Base-by-base conservation (phyloP, 2,329 filamentous ascomycete genomes). In the Diaporthe sp. region DNA sequence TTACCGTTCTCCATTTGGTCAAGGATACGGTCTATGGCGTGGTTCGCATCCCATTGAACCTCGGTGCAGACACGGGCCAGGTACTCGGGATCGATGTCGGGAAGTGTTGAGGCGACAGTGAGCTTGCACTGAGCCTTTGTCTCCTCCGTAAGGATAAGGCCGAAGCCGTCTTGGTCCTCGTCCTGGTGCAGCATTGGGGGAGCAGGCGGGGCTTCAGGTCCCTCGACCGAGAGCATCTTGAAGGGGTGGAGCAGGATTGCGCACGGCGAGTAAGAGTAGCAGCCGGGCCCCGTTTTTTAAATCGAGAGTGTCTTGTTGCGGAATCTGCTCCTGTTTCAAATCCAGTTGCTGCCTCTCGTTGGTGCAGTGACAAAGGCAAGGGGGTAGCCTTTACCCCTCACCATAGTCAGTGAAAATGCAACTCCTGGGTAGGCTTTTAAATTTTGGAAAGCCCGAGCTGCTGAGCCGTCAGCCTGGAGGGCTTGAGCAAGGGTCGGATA, bases 61-160 rank as follows among this genome's bases (percentile, higher is more conserved):
- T 80, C 74, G 0, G 70, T 42, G 3, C 79, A 79, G 6, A 84
- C 72, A 6, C 74, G 59, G 8, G 78, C 73, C 17, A 88, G 79
- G 71, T 84, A 85, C 0, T 82, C 74, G 0, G 78, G 81, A 73
- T 85, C 87, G 2, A 89, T 86, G 53, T 88, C 84, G 0, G 86
- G 85, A 73, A 89, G 88, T 10, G 88, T 63, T 6, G 72, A 59
- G 12, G 82, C 75, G 19, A 85, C 78, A 4, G 76, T 72, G 22
- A 79, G 75, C 39, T 78, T 79, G 76, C 82, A 85, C n/a, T 68
- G 25, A 30, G 71, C 56, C 59, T 71, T 69, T 15, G 39, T 39
- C 51, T 71, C 47, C 25, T 71, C 53, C 17, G 47, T 50, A 27
- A 61, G 10, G 17, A 44, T 10, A 5, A 53, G 44, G 32, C 53